These are phyloP conservation scores for Colletotrichum trifolii DNA, from an alignment of 2,329 filamentous ascomycete species.

Conservation along the genomic window DNA sequence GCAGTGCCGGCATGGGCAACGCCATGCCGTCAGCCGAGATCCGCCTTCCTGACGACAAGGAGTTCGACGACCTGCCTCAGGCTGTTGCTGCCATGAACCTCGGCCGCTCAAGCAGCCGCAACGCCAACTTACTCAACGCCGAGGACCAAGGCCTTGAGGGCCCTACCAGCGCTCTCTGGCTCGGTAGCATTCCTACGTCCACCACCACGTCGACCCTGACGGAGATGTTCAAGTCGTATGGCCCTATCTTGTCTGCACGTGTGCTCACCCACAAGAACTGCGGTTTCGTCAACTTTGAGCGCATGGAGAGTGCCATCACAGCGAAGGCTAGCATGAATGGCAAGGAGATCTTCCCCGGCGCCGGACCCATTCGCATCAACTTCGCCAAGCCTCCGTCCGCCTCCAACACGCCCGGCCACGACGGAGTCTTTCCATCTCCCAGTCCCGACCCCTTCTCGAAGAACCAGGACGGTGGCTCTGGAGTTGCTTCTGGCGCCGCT, in stretches of 20 bases:
- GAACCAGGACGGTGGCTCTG: conserved; percentile 58
- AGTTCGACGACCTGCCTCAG: conserved; percentile 83
- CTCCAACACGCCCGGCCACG: conserved; percentile 88
- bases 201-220: conserved; percentile 95
- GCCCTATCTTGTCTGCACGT: conserved; percentile 88
- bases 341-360: conserved; percentile 98
- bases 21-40: conserved; percentile 82
- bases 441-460: conserved; percentile 87
- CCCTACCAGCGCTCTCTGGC: conserved; percentile 93
- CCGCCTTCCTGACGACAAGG: conserved; percentile 77
- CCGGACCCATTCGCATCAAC: conserved; percentile 93
- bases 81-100: conserved; percentile 86
- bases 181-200: conserved; percentile 96
- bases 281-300: conserved; percentile 98
- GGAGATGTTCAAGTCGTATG: conserved; percentile 95
- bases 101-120: conserved; percentile 71
- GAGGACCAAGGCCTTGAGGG: conserved; percentile 87
- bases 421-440: conserved; percentile 88
- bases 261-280: conserved; percentile 99
- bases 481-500: conserved; percentile 51
- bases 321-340: conserved; percentile 91
- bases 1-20: conserved; percentile 77
- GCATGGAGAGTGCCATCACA: conserved; percentile 87
- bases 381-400: conserved; percentile 96
- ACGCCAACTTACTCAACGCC: conserved; percentile 74